These are phyloP conservation scores for Pueraria montana DNA, from an alignment of 306 rosid genomes.

Conservation along the genomic window DNA sequence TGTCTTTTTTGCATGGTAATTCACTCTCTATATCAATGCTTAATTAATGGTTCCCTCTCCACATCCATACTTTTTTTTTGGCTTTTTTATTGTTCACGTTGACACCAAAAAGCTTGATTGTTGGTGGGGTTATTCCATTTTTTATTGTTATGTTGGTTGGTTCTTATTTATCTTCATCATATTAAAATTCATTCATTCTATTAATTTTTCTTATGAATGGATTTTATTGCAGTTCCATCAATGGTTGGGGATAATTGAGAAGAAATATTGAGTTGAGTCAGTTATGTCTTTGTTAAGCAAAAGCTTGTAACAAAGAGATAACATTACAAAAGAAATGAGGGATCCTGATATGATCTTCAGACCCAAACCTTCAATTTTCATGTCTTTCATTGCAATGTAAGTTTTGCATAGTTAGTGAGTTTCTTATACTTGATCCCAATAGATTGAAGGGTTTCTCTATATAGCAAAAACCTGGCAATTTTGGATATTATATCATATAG, in stretches of 20 bases:
- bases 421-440: conserved; percentile 39
- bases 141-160: background rate
- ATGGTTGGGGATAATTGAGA: conserved; percentile 54
- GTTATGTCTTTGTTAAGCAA: conserved; percentile 53
- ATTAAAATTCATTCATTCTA: conserved; percentile 28
- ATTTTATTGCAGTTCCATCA: conserved; percentile 57
- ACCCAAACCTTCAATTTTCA: conserved; percentile 43
- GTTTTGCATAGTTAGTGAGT: conserved; percentile 60
- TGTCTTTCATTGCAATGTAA: conserved; percentile 52
- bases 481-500: conserved; percentile 53
- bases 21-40: conserved; percentile 34
- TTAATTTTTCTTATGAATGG: conserved; percentile 26
- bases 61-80: background rate
- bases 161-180: conserved; percentile 11
- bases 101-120: conserved; percentile 55
- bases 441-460: conserved; percentile 54
- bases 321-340: conserved; percentile 61
- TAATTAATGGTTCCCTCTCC: background rate
- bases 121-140: conserved; percentile 66
- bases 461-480: conserved; percentile 67
- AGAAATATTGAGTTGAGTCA: conserved; percentile 47
- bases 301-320: conserved; percentile 57
- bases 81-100: conserved; percentile 20
- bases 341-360: conserved; percentile 61
- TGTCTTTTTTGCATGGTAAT: conserved; percentile 64